Conservation (phyloP, 768 basidiomycete genomes). For the Albatrellus ellisii region DNA sequence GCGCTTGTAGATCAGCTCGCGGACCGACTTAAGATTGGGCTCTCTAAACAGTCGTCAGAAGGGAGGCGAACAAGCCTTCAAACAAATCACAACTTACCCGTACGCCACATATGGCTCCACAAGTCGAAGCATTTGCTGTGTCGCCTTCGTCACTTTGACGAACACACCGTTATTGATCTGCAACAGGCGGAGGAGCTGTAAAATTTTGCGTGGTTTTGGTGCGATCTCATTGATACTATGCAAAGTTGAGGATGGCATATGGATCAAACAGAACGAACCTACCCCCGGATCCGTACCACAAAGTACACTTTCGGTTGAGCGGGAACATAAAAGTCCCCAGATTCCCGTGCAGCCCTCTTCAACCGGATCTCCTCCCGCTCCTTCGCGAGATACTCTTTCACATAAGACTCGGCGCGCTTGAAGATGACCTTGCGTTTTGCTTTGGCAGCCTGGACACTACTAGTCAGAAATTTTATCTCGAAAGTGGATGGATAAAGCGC, state of each 20-base stretch:
- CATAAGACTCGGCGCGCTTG: constrained; percentile 97
- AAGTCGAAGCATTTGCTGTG: constrained; percentile 94
- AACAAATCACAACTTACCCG: constrained; percentile 41
- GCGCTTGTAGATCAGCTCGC: constrained; percentile 98
- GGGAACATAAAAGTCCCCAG: constrained; percentile 96
- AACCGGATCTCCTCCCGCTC: constrained; percentile 96
- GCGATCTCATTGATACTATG: constrained; percentile 98
- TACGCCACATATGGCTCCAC: constrained; percentile 97
- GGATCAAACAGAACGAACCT: constrained; percentile 22
- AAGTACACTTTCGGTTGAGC: constrained; percentile 97
- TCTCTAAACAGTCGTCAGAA: constrained; percentile 36
- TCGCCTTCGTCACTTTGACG: constrained; percentile 92
- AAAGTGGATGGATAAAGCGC: not conserved
- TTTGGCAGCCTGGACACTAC: constrained; percentile 53
- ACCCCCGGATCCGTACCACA: constrained; percentile 95
- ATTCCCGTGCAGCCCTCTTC: constrained; percentile 81
- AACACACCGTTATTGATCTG: constrained; percentile 99
- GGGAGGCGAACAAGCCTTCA: not conserved
- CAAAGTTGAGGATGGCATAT: not conserved
- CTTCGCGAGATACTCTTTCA: constrained; percentile 87
- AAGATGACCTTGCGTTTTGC: constrained; percentile 96
- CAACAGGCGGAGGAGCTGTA: constrained; percentile 95
- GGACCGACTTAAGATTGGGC: constrained; percentile 92
- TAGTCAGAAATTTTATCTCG: constrained; percentile 14
- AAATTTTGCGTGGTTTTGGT: constrained; percentile 97